These are phyloP conservation scores for Microbotryum intermedium DNA, from an alignment of 1,284 basidiomycete species.

Conservation along the genomic window DNA sequence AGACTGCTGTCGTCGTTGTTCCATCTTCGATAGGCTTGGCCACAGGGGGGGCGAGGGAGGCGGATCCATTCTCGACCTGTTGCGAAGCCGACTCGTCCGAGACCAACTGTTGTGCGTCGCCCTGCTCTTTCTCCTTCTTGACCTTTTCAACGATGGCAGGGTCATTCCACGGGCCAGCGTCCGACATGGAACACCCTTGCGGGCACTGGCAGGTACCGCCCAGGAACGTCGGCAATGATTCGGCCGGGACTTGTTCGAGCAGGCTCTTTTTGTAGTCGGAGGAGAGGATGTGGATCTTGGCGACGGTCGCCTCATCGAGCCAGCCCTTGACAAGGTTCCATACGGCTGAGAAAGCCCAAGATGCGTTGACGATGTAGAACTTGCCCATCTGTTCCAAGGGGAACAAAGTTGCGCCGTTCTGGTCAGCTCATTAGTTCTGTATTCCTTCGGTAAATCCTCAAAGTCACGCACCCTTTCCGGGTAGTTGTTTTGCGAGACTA, in stretches of 20 bases:
- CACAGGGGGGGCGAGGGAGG: too few relatives aligned
- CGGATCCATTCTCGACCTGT: too few relatives aligned
- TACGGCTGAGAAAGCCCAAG: slow-evolving; percentile 81
- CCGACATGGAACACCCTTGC: slow-evolving; percentile 77
- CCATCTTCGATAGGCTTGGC: too few relatives aligned
- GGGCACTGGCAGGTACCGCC: slow-evolving; percentile 73
- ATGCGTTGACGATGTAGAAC: slow-evolving; percentile 47
- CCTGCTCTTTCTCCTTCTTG: background rate
- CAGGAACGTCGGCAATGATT: slow-evolving; percentile 75
- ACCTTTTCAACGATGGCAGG: slow-evolving; percentile 8
- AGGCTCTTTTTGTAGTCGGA: slow-evolving; percentile 55
- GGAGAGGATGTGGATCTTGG: slow-evolving; percentile 81
- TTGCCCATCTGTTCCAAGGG: slow-evolving; percentile 38
- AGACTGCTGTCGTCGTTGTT: too few relatives aligned
- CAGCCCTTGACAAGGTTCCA: slow-evolving; percentile 88
- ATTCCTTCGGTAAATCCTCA: too few relatives aligned
- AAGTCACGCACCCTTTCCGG: slow-evolving; percentile 30
- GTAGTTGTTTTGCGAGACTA: slow-evolving; percentile 35
- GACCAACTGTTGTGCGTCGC: too few relatives aligned
- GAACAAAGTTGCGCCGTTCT: background rate
- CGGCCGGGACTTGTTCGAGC: slow-evolving; percentile 66
- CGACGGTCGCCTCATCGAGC: slow-evolving; percentile 89
- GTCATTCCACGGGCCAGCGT: slow-evolving; percentile 86
- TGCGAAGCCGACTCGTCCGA: too few relatives aligned
- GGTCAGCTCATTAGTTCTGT: background rate